These are phyloP conservation scores for Ogataea pini DNA, from an alignment of 805 yeast genomes.

Conservation along the genomic window DNA sequence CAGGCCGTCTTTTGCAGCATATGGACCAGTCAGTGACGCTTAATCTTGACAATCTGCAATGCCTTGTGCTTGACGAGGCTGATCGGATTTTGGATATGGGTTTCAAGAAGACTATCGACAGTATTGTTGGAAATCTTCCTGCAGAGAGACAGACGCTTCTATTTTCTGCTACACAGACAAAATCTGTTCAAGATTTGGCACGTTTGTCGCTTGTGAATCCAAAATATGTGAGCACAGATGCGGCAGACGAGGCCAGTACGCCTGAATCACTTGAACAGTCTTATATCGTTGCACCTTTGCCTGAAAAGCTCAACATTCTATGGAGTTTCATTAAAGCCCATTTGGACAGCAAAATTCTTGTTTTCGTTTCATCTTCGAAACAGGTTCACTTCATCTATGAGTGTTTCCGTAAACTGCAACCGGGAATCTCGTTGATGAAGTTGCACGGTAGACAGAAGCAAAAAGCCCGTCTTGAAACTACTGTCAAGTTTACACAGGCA, in stretches of 20 bases:
- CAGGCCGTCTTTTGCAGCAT: constrained; percentile 88
- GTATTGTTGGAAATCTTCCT: constrained; percentile 75
- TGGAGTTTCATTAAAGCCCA: constrained; percentile 88
- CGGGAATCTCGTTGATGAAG: constrained; percentile 86
- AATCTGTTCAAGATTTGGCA: constrained; percentile 78
- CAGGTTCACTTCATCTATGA: constrained; percentile 91
- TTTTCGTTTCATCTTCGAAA: constrained; percentile 83
- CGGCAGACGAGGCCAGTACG: constrained; percentile 42
- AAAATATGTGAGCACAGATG: constrained; percentile 50
- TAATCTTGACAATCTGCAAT: constrained; percentile 71
- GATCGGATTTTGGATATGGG: constrained; percentile 95
- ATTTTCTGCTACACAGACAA: constrained; percentile 89
- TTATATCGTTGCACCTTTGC: constrained; percentile 67
- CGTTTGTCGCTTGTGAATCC: constrained; percentile 72
- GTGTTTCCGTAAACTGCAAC: constrained; percentile 81
- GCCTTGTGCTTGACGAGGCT: constrained; percentile 86
- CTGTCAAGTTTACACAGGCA: constrained; percentile 73
- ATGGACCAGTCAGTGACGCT: constrained; percentile 86
- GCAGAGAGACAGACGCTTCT: constrained; percentile 78
- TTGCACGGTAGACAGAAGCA: constrained; percentile 90
- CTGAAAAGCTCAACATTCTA: constrained; percentile 80
- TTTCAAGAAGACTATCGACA: constrained; percentile 78
- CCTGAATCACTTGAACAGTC: constrained; percentile 87
- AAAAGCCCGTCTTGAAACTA: constrained; percentile 81
- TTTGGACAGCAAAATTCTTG: constrained; percentile 74